Base-by-base conservation (phyloP, 2,329 filamentous ascomycete species). In the Whalleya microplaca region DNA sequence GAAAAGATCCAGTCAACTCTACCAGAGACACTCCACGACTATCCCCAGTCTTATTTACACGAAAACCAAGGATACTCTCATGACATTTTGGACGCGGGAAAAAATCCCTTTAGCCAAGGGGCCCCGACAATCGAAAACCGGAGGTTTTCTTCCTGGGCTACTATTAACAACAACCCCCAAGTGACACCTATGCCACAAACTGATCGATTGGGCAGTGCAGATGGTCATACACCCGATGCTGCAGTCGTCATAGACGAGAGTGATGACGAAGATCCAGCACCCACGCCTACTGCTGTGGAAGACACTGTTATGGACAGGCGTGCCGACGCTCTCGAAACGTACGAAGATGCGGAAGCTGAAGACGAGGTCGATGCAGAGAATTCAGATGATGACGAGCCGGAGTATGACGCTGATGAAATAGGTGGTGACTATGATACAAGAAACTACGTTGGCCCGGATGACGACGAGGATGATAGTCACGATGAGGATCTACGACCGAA, bases 371-470 rank as follows among this genome's bases (percentile, higher is more conserved):
- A 69, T 44, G 66, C 62, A n/a, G 53, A 61, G 32, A 66, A 66
- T 47, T 66, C 65, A 18, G 67, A 70, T 37, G 69, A 68, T 5
- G 69, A 70, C 41, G 67, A 69, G 45, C 63, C 60, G 16, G 69
- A 67, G 51, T 70, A 71, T 23, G 68, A 71, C 21, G 59, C 55
- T 12, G 63, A 69, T 7, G 70, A 71, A 48, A 69, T 70, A 32
- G 69, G 70, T n/a, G 68, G 65, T 10, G 69, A 72, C 32, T 71
- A 72, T 48, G 68, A 72, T 46, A 68, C 65, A 10, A 62, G 67
- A 21, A 69, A 67, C 50, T 71, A 72, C 41, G 53, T 61, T 19
- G 62, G 62, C 2, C 69, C 68, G 41, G 64, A 65, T 45, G 69
- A 72, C 37, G 70, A 72, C 40, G 69, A 72, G 29, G 70, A 72